Percentiles rank a stretch among this genome's conserved stretches.
Conservation (phyloP, 805 yeast genomes). For the Monosporozyma yasuniensis region DNA sequence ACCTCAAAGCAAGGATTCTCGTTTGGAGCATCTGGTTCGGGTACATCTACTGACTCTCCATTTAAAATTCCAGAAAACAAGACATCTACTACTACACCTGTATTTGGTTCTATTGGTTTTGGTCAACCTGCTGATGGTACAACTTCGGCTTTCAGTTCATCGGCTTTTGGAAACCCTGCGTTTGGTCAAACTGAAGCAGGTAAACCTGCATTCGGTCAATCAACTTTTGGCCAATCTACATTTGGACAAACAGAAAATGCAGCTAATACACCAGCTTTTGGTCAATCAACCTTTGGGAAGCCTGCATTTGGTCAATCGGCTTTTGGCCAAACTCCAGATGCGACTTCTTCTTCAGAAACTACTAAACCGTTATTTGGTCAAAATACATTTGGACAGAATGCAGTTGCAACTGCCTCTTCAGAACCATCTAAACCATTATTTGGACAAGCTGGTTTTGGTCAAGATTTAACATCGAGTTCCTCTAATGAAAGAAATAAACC, state of each 20-base stretch:
- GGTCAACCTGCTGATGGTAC: not conserved
- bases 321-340: conserved; percentile 15
- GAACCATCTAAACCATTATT: too few species aligned
- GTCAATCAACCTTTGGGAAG: conserved; percentile 11
- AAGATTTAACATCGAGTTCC: conserved; percentile 23
- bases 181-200: conserved; percentile 18
- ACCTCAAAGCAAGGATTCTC: not conserved
- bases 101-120: conserved; percentile 18
- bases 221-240: conserved; percentile 10
- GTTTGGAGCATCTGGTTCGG: not conserved
- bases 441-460: too few species aligned
- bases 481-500: too few species aligned
- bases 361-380: too few species aligned
- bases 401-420: too few species aligned
- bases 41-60: not conserved
- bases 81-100: conserved; percentile 13
- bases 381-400: conserved; percentile 4
- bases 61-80: not conserved
- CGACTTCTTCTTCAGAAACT: too few species aligned
- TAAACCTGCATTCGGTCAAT: conserved; percentile 16
- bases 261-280: conserved; percentile 21
- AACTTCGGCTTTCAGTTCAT: conserved; percentile 7
- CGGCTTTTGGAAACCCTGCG: conserved; percentile 9
- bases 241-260: conserved; percentile 15
- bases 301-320: conserved; percentile 12